Evolutionary conservation across 2,329 filamentous ascomycete genomes (phyloP).

Genomic region (Trichoderma hamatum): DNA sequence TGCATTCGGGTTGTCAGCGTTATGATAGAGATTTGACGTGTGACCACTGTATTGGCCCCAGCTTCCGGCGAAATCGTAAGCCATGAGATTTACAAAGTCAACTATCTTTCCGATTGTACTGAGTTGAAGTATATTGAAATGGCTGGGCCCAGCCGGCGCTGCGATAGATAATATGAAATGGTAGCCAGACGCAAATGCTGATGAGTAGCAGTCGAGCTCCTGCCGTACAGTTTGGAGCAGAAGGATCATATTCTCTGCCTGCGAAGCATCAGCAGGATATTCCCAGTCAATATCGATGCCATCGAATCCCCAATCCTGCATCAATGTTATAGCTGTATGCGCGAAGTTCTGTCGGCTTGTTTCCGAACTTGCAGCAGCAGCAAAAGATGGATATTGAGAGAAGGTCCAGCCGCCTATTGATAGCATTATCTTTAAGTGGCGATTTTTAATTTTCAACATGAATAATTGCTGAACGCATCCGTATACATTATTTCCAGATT

Average conservation of each 20-base stretch:
- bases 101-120: slow-evolving; percentile 51
- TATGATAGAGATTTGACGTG: slow-evolving; percentile 70
- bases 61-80: slow-evolving; percentile 73
- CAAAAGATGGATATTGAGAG: slow-evolving; percentile 75
- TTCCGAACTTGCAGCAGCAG: slow-evolving; percentile 65
- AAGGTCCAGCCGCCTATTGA: slow-evolving; percentile 88
- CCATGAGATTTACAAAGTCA: slow-evolving; percentile 70
- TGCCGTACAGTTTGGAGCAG: slow-evolving; percentile 49
- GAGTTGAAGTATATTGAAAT: slow-evolving; percentile 55
- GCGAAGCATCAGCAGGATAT: slow-evolving; percentile 41
- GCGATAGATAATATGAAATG: slow-evolving; percentile 60
- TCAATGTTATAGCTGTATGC: slow-evolving; percentile 64
- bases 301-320: slow-evolving; percentile 72
- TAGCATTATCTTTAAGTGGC: slow-evolving; percentile 75
- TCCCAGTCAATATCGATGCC: slow-evolving; percentile 51
- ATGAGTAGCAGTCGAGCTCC: slow-evolving; percentile 54
- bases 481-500: slow-evolving; percentile 71
- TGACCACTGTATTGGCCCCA: slow-evolving; percentile 69
- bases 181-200: slow-evolving; percentile 48
- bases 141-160: slow-evolving; percentile 51
- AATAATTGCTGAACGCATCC: slow-evolving; percentile 81
- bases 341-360: slow-evolving; percentile 69
- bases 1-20: slow-evolving; percentile 52
- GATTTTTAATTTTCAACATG: slow-evolving; percentile 74
- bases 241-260: slow-evolving; percentile 50